phyloP scores from a whole-genome alignment of 768 basidiomycete genomes.

The Sistotremastrum suecicum region DNA sequence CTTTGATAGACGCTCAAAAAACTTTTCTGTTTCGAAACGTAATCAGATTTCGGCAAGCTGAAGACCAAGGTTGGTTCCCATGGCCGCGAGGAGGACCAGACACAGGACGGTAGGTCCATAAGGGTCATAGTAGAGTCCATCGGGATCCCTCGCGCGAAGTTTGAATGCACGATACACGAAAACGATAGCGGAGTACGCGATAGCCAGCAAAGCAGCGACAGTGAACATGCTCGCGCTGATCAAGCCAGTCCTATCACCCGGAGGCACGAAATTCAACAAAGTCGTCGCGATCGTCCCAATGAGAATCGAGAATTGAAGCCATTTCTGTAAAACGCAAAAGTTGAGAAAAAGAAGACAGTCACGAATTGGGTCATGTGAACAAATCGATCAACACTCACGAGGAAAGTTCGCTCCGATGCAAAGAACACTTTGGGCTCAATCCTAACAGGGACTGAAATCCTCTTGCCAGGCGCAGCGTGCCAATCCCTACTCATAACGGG shows the following conservation, averaged over 20 bases:
- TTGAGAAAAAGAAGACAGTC: not conserved
- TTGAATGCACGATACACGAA: conserved; percentile 64
- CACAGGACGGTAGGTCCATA: conserved; percentile 74
- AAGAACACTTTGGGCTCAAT: conserved; percentile 98
- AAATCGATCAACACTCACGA: conserved; percentile 38
- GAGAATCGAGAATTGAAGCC: conserved; percentile 79
- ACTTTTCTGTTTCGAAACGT: too few relatives aligned
- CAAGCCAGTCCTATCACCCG: conserved; percentile 61
- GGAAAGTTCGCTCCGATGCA: conserved; percentile 86
- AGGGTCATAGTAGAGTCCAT: conserved; percentile 80
- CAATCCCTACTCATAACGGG: conserved; percentile 51
- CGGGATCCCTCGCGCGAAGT: conserved; percentile 56
- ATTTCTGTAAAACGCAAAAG: conserved; percentile 40
- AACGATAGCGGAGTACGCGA: conserved; percentile 73
- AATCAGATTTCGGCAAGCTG: conserved; percentile 37
- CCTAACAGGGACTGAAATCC: conserved; percentile 86
- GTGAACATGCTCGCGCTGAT: conserved; percentile 86
- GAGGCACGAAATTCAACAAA: conserved; percentile 70
- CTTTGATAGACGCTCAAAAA: too few relatives aligned
- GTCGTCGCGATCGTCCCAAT: conserved; percentile 84
- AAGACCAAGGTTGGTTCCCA: conserved; percentile 64
- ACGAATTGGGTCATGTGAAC: not conserved
- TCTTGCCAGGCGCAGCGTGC: conserved; percentile 74
- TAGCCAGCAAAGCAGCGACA: conserved; percentile 72
- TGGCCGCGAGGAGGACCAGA: conserved; percentile 48